Evolutionary conservation across 2,329 filamentous ascomycete species (phyloP), one percentile per base, ranked within the genome.

Genomic region (Lecanoromycetidae sp.): DNA sequence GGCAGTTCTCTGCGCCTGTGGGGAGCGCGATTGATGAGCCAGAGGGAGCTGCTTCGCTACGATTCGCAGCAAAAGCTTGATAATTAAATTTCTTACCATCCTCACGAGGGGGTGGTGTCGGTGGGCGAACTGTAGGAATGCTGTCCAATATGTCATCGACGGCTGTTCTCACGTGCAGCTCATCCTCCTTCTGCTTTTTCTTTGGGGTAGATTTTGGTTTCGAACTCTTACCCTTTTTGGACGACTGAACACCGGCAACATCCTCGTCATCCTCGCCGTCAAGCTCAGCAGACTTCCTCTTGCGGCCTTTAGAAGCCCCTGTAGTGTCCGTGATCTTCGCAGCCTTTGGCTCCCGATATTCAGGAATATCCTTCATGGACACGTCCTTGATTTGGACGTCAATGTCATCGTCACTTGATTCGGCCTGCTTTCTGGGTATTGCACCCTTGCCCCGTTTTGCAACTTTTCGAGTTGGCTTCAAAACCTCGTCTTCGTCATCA

Each of bases 141-240:
- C 80, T 86, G 60, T 94, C 82, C 26, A 96, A 76, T 37, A 98
- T 95, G 40, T 82, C 79, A 62, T 94, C 80, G 17, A 94, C 79
- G 19, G 77, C 74, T 13, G 81, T 73, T 58, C 79, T 80, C 57
- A 93, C 87, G 2, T 75, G 65, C 5, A 71, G 71, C 3, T 78
- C 75, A 3, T 75, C 71, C 61, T 87, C 84, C 52, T 35, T 58
- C 46, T 32, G 36, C 23, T 17, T 43, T 57, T 35, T 59, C 52
- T 42, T 59, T 12, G 49, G 39, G 9, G 30, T 48, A 22, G 48
- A 60, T 44, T 57, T 58, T n/a, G 58, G 51, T 44, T 27, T 58
- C 53, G 34, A 53, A 45, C 38, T 55, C 56, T 27, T 60, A 60
- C 33, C 51, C 46, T 42, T 49, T 55, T 51, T 53, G 42, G 44